Evolutionary conservation across 441 rosid genomes (phyloP).

Genomic region (Dalechampia spathulata): DNA sequence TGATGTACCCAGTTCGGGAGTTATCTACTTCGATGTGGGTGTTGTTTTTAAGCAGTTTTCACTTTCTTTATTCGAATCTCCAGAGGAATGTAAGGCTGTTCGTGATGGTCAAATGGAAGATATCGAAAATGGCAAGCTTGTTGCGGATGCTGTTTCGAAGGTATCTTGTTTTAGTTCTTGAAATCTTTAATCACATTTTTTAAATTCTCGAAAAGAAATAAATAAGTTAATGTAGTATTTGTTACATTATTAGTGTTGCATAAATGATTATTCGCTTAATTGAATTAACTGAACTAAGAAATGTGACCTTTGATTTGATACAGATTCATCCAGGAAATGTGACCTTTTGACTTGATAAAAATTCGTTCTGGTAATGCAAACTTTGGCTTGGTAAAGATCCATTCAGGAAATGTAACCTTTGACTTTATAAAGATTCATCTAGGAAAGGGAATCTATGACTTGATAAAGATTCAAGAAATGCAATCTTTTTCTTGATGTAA

Average conservation of each 20-base stretch:
- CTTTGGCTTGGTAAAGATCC: too few species aligned
- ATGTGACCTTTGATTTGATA: too few species aligned
- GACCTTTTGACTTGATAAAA: too few species aligned
- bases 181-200: not conserved
- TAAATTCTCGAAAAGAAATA: too few species aligned
- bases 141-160: slow-evolving; percentile 27
- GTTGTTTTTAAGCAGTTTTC: slow-evolving; percentile 77
- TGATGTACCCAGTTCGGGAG: slow-evolving; percentile 82
- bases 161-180: slow-evolving; percentile 23
- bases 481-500: too few species aligned
- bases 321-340: too few species aligned
- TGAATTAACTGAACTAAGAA: too few species aligned
- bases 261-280: too few species aligned
- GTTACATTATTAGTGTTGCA: too few species aligned
- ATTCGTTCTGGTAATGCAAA: not conserved
- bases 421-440: not conserved
- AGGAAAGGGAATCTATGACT: too few species aligned
- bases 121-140: slow-evolving; percentile 8
- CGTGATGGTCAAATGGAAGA: slow-evolving; percentile 17
- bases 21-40: slow-evolving; percentile 89
- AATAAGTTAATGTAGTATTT: too few species aligned
- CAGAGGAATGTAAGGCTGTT: slow-evolving; percentile 60
- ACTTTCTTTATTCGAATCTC: slow-evolving; percentile 76
- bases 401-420: not conserved
- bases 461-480: too few species aligned